These are phyloP conservation scores for Coniella vitis DNA, from an alignment of 2,329 filamentous ascomycete species.

Conservation along the genomic window DNA sequence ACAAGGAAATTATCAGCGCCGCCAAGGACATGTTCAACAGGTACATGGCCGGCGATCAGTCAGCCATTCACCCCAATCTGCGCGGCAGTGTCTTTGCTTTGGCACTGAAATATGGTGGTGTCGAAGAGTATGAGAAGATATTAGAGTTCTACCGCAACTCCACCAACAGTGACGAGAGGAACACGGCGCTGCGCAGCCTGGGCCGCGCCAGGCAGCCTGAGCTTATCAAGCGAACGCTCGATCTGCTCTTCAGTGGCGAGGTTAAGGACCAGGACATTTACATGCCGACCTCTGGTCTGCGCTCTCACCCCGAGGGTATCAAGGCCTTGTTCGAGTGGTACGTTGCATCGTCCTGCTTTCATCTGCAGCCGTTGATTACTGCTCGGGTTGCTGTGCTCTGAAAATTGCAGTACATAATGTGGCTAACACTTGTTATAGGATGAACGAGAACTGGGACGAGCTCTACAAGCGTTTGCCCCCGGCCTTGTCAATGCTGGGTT, in stretches of 20 bases:
- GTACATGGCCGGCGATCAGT: conserved; percentile 70
- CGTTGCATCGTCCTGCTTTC: not conserved
- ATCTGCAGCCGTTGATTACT: not conserved
- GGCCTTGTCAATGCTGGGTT: conserved; percentile 78
- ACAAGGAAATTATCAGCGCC: conserved; percentile 69
- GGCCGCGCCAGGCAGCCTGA: conserved; percentile 72
- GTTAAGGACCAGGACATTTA: conserved; percentile 95
- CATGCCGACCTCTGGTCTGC: conserved; percentile 73
- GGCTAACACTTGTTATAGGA: conserved; percentile 18
- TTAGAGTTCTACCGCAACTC: conserved; percentile 70
- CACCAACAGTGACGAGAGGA: conserved; percentile 78
- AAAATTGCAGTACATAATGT: not conserved
- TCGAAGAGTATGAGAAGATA: conserved; percentile 77
- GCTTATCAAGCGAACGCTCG: conserved; percentile 75
- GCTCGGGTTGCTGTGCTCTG: no score
- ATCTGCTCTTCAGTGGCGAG: conserved; percentile 67
- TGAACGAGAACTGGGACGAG: conserved; percentile 83
- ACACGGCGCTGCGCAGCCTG: conserved; percentile 77
- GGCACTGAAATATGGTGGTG: conserved; percentile 74
- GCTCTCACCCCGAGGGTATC: conserved; percentile 71
- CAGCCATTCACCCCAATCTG: conserved; percentile 86
- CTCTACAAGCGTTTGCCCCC: conserved; percentile 77
- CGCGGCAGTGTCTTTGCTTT: conserved; percentile 82
- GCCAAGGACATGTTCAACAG: conserved; percentile 87
- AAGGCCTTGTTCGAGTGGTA: conserved; percentile 71